Evolutionary conservation across 164 flowering plant species (phyloP).

Genomic region (Houttuynia cordata): DNA sequence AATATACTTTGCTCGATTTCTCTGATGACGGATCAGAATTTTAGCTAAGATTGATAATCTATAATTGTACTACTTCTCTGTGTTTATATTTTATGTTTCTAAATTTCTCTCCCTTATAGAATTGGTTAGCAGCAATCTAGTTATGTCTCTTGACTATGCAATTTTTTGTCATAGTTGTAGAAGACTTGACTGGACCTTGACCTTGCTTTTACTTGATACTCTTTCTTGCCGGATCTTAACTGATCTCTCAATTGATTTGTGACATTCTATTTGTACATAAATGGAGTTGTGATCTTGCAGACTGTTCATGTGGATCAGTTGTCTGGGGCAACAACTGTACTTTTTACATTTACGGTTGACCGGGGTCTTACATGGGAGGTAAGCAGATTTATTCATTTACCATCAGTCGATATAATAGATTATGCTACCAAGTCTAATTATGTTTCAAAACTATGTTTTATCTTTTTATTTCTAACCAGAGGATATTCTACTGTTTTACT

Average conservation of each 20-base stretch:
- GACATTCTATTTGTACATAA: background rate
- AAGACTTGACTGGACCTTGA: background rate
- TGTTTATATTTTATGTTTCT: no score
- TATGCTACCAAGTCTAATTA: background rate
- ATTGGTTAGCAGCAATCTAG: no score
- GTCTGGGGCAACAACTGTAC: constrained; percentile 85
- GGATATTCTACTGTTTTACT: no score
- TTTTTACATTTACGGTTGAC: constrained; percentile 79
- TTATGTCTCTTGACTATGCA: no score
- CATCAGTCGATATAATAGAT: background rate
- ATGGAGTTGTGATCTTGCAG: constrained; percentile 34
- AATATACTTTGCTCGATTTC: no score
- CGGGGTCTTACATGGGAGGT: constrained; percentile 98
- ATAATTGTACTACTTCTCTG: background rate
- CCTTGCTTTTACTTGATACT: background rate
- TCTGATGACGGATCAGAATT: no score
- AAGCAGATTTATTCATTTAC: background rate
- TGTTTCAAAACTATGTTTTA: no score
- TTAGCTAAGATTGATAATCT: no score
- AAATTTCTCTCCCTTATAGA: no score
- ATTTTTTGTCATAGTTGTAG: no score
- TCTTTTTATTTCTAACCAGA: no score
- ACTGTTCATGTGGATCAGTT: constrained; percentile 77
- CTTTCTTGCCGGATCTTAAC: background rate
- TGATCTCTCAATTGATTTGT: background rate